These are phyloP conservation scores for Ceratobasidium sp. DNA, from an alignment of 1,284 basidiomycete species.

Conservation along the genomic window DNA sequence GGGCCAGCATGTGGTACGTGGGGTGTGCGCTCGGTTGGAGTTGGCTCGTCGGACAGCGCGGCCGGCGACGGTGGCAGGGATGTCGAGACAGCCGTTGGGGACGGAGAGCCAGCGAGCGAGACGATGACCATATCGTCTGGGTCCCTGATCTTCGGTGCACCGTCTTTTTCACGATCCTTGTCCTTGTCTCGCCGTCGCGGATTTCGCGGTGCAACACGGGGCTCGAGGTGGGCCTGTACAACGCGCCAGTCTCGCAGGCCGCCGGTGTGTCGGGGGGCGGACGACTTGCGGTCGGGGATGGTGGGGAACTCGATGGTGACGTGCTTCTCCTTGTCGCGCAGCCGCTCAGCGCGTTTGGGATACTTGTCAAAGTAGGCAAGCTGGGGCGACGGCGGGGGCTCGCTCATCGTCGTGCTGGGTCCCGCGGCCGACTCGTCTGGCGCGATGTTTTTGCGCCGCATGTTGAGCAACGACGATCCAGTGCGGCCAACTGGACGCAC, in stretches of 20 bases:
- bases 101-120: constrained; percentile 19
- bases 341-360: constrained; percentile 43
- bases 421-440: constrained; percentile 1
- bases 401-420: background rate
- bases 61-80: constrained; percentile 6
- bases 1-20: background rate
- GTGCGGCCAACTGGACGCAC: background rate
- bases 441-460: constrained; percentile 3
- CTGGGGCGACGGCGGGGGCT: constrained; percentile 43
- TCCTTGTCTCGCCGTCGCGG: constrained; percentile 6
- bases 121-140: constrained; percentile 40
- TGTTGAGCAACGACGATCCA: constrained; percentile 1
- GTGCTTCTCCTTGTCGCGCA: constrained; percentile 25
- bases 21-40: background rate
- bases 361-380: constrained; percentile 46
- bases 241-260: constrained; percentile 34
- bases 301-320: constrained; percentile 34
- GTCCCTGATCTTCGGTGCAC: constrained; percentile 25
- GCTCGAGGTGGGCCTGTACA: constrained; percentile 35
- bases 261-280: constrained; percentile 15
- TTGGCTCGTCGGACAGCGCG: background rate
- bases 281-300: constrained; percentile 18
- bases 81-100: background rate
- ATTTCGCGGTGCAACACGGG: constrained; percentile 3
- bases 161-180: constrained; percentile 21